Conservation (phyloP, 805 yeast genomes). For the Candida tibetensis region DNA sequence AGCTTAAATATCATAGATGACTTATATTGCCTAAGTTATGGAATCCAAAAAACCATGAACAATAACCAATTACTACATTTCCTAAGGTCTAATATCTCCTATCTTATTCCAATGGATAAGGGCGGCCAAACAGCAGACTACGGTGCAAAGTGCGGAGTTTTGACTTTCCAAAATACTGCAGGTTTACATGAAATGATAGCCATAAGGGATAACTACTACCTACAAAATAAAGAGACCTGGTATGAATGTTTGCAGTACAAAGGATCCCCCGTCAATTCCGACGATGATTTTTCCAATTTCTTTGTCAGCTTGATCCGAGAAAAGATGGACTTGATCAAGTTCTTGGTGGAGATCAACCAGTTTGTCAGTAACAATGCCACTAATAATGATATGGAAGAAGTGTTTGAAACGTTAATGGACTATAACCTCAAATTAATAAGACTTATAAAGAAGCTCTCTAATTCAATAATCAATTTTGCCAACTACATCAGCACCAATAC, state of each 20-base stretch:
- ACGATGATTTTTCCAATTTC: slow-evolving; percentile 11
- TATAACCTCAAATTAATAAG: slow-evolving; percentile 39
- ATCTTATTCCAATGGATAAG: slow-evolving; percentile 16
- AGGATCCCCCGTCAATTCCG: background rate
- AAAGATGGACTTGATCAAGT: slow-evolving; percentile 37
- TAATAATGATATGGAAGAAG: slow-evolving; percentile 18
- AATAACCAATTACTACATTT: slow-evolving; percentile 5
- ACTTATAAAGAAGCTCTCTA: slow-evolving; percentile 33
- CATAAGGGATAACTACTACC: slow-evolving; percentile 6
- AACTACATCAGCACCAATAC: slow-evolving; percentile 25
- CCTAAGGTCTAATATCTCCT: slow-evolving; percentile 12
- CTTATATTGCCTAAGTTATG: slow-evolving; percentile 52
- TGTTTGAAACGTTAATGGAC: slow-evolving; percentile 30
- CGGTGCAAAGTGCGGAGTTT: slow-evolving; percentile 6
- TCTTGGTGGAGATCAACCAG: slow-evolving; percentile 30
- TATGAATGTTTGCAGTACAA: background rate
- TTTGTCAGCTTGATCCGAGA: slow-evolving; percentile 29
- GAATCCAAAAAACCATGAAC: slow-evolving; percentile 33
- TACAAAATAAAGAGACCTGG: background rate
- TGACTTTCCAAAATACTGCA: slow-evolving; percentile 22
- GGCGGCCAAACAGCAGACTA: slow-evolving; percentile 5
- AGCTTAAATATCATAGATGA: slow-evolving; percentile 49
- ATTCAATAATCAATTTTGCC: slow-evolving; percentile 27
- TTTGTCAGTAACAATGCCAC: slow-evolving; percentile 1
- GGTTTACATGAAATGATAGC: slow-evolving; percentile 16